Percentiles rank a stretch among this genome's conserved stretches.
Evolutionary conservation across 1,284 basidiomycete genomes (phyloP).

Genomic region (Sporisorium exsertum): DNA sequence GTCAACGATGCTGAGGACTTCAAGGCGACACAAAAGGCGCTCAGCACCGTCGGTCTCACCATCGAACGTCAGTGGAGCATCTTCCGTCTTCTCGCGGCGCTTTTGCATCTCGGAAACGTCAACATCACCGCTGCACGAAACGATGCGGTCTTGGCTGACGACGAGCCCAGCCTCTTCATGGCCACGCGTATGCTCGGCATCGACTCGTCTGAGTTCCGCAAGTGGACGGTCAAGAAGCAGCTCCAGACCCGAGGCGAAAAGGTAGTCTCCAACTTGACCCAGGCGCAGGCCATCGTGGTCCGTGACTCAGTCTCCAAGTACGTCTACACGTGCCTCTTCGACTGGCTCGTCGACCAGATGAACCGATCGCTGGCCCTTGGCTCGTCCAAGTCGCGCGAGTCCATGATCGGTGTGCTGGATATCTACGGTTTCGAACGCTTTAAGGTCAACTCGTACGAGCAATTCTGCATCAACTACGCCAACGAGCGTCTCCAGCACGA

Average conservation of each 20-base stretch:
- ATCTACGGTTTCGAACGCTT: slow-evolving; percentile 72
- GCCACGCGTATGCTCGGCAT: slow-evolving; percentile 92
- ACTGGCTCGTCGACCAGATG: slow-evolving; percentile 97
- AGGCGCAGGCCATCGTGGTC: slow-evolving; percentile 91
- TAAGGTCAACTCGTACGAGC: slow-evolving; percentile 89
- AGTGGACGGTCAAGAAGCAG: slow-evolving; percentile 98
- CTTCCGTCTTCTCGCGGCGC: slow-evolving; percentile 90
- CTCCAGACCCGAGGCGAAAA: slow-evolving; percentile 94
- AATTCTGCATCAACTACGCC: slow-evolving; percentile 99
- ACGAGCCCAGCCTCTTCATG: slow-evolving; percentile 82
- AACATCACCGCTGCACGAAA: slow-evolving; percentile 84
- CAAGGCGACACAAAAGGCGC: slow-evolving; percentile 88
- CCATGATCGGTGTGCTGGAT: slow-evolving; percentile 98
- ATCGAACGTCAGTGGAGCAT: slow-evolving; percentile 98
- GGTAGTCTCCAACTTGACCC: slow-evolving; percentile 87
- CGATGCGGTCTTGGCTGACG: slow-evolving; percentile 86
- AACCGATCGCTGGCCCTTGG: slow-evolving; percentile 94
- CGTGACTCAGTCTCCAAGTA: slow-evolving; percentile 98
- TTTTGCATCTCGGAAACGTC: slow-evolving; percentile 96
- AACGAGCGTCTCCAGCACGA: slow-evolving; percentile 94
- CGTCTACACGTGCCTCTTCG: slow-evolving; percentile 97
- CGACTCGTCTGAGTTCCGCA: slow-evolving; percentile 92
- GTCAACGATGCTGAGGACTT: slow-evolving; percentile 98
- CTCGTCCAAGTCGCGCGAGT: slow-evolving; percentile 85
- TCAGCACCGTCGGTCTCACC: slow-evolving; percentile 95